Conservation (phyloP, 1,284 basidiomycete species). For the Ceratobasidium sp. region DNA sequence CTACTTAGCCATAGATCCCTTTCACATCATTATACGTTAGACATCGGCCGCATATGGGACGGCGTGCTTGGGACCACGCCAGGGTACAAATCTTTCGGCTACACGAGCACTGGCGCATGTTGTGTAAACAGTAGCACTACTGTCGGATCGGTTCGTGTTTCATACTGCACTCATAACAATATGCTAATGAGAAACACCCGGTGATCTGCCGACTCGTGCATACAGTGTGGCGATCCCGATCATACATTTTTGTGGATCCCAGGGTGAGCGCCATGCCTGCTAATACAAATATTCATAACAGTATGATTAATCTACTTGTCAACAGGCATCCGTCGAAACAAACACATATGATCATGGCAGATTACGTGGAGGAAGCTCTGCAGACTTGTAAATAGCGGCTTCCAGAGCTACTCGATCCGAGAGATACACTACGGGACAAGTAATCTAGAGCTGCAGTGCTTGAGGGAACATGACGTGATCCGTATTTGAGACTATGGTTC, state of each 20-base stretch:
- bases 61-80: conserved; percentile 59
- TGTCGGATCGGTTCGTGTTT: conserved; percentile 24
- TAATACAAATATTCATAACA: neutral
- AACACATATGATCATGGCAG: conserved; percentile 28
- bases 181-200: neutral
- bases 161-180: neutral
- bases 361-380: conserved; percentile 15
- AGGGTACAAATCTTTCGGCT: conserved; percentile 62
- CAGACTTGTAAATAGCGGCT: no score
- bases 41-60: conserved; percentile 61
- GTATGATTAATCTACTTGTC: neutral
- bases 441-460: no score
- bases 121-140: conserved; percentile 41
- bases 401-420: no score
- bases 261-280: conserved; percentile 3
- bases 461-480: no score
- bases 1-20: neutral
- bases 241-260: conserved; percentile 26
- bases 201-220: no score
- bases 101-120: conserved; percentile 58
- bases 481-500: no score
- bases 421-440: no score
- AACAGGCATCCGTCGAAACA: conserved; percentile 23
- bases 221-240: conserved; percentile 14
- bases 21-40: neutral